Conservation (phyloP, 768 basidiomycete genomes). For the Pulveroboletus sp. region DNA sequence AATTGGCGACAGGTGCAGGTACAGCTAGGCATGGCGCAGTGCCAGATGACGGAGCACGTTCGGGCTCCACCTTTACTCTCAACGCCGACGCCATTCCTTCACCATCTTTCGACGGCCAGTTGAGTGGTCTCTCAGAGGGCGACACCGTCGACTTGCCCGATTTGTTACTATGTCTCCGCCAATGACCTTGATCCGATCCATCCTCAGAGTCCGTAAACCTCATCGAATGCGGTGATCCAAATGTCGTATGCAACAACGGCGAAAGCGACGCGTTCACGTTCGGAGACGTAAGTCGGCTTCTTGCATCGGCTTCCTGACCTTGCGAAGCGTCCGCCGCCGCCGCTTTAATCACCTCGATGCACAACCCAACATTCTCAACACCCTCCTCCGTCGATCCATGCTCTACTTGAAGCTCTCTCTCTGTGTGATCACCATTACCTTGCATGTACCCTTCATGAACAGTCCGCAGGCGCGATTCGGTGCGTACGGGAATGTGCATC, state of each 20-base stretch:
- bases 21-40: neutral
- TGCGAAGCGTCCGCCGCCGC: conserved; percentile 8
- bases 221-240: conserved; percentile 37
- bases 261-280: conserved; percentile 20
- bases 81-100: conserved; percentile 16
- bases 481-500: conserved; percentile 25
- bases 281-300: neutral
- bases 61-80: conserved; percentile 15
- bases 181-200: conserved; percentile 22
- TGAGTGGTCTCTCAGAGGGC: conserved; percentile 11
- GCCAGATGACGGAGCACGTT: neutral
- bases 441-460: conserved; percentile 24
- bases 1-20: neutral
- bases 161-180: conserved; percentile 14
- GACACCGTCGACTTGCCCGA: conserved; percentile 14
- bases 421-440: conserved; percentile 17
- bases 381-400: conserved; percentile 19
- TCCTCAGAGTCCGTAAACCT: conserved; percentile 29
- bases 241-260: conserved; percentile 39
- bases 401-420: conserved; percentile 12
- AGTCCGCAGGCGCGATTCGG: conserved; percentile 28
- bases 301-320: conserved; percentile 8
- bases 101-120: conserved; percentile 8
- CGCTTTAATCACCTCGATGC: conserved; percentile 14
- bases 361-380: neutral